Base-by-base conservation (phyloP, 352 stramenopile species). In the Elongisporangium undulatum region DNA sequence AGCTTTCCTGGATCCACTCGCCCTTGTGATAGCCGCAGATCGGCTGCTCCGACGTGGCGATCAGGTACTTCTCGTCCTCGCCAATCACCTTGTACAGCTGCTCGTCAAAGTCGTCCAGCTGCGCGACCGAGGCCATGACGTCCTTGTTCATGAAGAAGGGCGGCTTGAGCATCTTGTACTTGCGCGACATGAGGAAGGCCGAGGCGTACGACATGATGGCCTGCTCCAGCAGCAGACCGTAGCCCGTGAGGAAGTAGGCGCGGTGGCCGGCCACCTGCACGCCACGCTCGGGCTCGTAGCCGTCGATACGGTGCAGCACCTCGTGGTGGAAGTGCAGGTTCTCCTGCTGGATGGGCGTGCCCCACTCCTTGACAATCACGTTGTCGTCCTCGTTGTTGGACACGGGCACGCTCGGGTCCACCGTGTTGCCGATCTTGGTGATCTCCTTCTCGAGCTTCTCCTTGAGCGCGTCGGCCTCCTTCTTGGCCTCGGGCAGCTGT, bases 111-210 rank as follows among this genome's bases (percentile, higher is more conserved):
- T 99, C 96, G 61, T 99, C 96, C 45, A 99, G 86, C 76, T 99
- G 97, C 24, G 98, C 98, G 51, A 99, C 98, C 16, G 88, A 89
- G 52, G 93, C 88, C 97, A 99, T 99, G 26, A 93, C 72, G 19
- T 99, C 96, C 89, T 99, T 99, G 75, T 99, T 99, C 97, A 99
- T 99, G 67, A 99, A 98, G 79, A 97, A 99, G 51, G 98, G 98
- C 23, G 98, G 97, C 86, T 99, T 98, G 24, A 99, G 72, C 61
- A 99, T 94, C 66, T 98, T 98, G 82, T 99, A 99, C 55, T 96
- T 86, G 23, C 87, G 82, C 64, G 90, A 89, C 63, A 93, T 85
- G 56, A 99, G 82, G 75, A 99, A 99, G 55, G 97, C 72, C 77
- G 99, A 97, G 34, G 92, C 90, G 81, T 99, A 99, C 67, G 98